Evolutionary conservation across 1,284 basidiomycete species (phyloP), one percentile per base, ranked within the genome.

Genomic region (Cryptococcus amylolentus): DNA sequence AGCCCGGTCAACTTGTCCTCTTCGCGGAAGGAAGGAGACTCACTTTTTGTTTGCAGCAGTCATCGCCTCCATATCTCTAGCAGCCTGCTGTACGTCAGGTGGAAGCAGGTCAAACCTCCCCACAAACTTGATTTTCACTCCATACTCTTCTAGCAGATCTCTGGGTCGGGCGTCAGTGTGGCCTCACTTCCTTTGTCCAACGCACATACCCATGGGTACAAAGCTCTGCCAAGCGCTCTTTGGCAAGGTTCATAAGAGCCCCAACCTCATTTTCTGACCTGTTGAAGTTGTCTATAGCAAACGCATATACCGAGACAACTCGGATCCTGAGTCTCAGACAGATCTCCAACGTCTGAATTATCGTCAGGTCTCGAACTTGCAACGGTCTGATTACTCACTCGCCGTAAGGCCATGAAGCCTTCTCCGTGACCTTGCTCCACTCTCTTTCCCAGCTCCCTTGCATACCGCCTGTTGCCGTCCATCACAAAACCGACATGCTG

Each of bases 211-310:
- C 93, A 68, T 91, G 84, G 56, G 83, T 73, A 56, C 86, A 89
- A 10, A 99, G 81, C 74, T 97, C 91, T 28, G 86, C 70, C 18
- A 99, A 80, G 58, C 88, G 86, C n/a, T 84, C 82, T 71, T 89
- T 86, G 1, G 90, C 90, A 43, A 99, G 79, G 18, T 80, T 77
- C 91, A 98, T 94, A 59, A 98, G 80, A 6, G 86, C 86, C 40
- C 88, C 84, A 1, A 99, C 92, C 75, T 99, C 96, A 7, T 86
- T 85, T 53, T 83, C 80, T 1, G 87, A 82, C n/a, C 96, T 83
- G 63, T 89, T 89, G 79, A 98, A 98, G 78, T 98, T 99, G 72
- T 98, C 93, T 58, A 98, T 95, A 1, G 94, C 86, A 76, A 99
- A 98, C 4, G 93, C 92, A 69, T 96, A 99, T 10, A 91, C 90